These are phyloP conservation scores for Schoenoplectus triqueter DNA, from an alignment of 202 grass and related monocot genomes.

Conservation along the genomic window DNA sequence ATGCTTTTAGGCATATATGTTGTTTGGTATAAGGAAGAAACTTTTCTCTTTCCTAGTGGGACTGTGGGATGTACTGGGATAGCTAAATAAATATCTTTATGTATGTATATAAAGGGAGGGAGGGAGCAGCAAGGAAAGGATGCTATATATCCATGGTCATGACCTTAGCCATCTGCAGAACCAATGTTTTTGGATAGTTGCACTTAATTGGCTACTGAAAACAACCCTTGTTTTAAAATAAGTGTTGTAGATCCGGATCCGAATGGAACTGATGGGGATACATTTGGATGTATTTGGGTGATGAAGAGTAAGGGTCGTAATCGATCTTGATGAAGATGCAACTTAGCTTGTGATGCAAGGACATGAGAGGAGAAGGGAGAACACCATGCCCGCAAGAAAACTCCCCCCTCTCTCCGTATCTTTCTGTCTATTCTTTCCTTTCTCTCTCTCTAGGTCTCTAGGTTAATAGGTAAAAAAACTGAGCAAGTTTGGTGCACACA, in stretches of 20 bases:
- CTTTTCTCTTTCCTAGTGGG: conserved; percentile 8
- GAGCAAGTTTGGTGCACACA: no score
- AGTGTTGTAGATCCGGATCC: neutral
- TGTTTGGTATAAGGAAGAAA: neutral
- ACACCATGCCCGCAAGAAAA: conserved; percentile 58
- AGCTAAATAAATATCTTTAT: conserved; percentile 20
- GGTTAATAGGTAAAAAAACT: no score
- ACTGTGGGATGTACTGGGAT: conserved; percentile 14
- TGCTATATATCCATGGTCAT: conserved; percentile 27
- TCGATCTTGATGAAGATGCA: conserved; percentile 25
- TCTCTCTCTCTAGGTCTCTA: no score
- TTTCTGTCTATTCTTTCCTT: no score
- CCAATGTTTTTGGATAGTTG: conserved; percentile 32
- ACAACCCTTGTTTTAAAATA: conserved; percentile 16
- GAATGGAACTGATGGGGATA: neutral
- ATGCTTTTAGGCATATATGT: conserved; percentile 30
- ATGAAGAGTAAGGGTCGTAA: conserved; percentile 30
- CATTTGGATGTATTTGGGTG: conserved; percentile 12
- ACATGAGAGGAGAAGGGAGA: conserved; percentile 39
- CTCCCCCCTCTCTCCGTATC: no score
- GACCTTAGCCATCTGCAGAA: conserved; percentile 23
- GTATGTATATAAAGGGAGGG: conserved; percentile 13
- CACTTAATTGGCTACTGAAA: conserved; percentile 8
- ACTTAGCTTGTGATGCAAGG: conserved; percentile 58
- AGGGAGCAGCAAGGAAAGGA: conserved; percentile 22